A percentile compares a stretch with the other conserved stretches of the same genome.
Evolutionary conservation across 2,329 filamentous ascomycete genomes (phyloP).

Genomic region (Huntiella abstrusa): DNA sequence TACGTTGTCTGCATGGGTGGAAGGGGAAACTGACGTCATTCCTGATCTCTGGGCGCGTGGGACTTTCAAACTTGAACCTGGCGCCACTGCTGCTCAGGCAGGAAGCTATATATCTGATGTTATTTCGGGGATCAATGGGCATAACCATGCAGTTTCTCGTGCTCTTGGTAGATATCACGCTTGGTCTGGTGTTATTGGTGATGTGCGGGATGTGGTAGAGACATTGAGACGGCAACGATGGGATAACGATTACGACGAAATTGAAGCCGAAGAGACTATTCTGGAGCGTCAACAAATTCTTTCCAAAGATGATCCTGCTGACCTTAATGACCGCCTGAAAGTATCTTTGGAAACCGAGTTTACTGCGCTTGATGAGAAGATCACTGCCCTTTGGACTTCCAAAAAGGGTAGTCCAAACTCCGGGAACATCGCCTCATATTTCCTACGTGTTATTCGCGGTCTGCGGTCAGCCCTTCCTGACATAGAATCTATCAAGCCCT

Average conservation of each 20-base stretch:
- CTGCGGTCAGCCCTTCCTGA: conserved; percentile 48
- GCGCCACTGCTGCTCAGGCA: conserved; percentile 25
- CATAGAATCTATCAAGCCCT: conserved; percentile 28
- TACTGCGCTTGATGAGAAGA: conserved; percentile 34
- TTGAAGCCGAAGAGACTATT: conserved; percentile 54
- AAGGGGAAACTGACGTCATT: conserved; percentile 29
- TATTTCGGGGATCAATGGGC: conserved; percentile 50
- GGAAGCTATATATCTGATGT: conserved; percentile 50
- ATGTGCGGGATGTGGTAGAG: conserved; percentile 42
- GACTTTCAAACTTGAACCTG: conserved; percentile 44
- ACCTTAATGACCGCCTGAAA: conserved; percentile 41
- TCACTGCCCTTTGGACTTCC: conserved; percentile 31
- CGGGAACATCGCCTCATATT: conserved; percentile 39
- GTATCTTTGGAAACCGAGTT: conserved; percentile 38
- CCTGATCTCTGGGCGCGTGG: conserved; percentile 45
- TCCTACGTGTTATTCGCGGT: conserved; percentile 57
- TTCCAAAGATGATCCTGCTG: conserved; percentile 51
- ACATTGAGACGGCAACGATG: conserved; percentile 49
- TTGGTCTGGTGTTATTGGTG: conserved; percentile 59
- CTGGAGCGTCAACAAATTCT: conserved; percentile 48
- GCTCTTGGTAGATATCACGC: conserved; percentile 45
- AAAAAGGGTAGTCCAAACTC: conserved; percentile 27
- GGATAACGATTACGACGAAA: conserved; percentile 56
- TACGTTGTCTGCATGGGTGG: conserved; percentile 41
- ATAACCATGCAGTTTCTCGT: conserved; percentile 44